A percentile compares a stretch with the other conserved stretches of the same genome.
phyloP scores from a whole-genome alignment of 73 alveolate genomes.

The Tetrahymena borealis region DNA sequence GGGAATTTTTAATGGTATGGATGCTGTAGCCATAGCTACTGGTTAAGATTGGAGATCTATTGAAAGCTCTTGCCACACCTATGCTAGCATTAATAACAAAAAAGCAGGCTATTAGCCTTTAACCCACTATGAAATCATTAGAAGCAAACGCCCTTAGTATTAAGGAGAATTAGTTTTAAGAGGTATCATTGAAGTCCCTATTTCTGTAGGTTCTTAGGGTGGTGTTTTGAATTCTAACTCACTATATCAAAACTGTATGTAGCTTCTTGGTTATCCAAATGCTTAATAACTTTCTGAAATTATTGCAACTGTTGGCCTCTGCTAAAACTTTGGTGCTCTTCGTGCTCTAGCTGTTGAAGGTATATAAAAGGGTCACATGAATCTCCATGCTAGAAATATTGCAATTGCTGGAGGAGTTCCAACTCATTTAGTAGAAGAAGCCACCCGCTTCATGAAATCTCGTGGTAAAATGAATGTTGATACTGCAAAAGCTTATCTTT shows the following conservation, averaged over 20 bases:
- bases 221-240: slow-evolving; percentile 91
- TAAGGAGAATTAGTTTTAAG: slow-evolving; percentile 49
- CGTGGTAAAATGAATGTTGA: slow-evolving; percentile 71
- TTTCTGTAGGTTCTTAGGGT: slow-evolving; percentile 94
- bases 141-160: slow-evolving; percentile 19
- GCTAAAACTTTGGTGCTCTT: slow-evolving; percentile 93
- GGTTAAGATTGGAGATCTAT: slow-evolving; percentile 98
- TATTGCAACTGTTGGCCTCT: slow-evolving; percentile 88
- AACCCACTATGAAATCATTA: slow-evolving; percentile 59
- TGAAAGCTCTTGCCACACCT: slow-evolving; percentile 92
- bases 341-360: slow-evolving; percentile 95
- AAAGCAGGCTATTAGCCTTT: slow-evolving; percentile 84
- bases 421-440: slow-evolving; percentile 77
- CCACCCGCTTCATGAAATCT: slow-evolving; percentile 83
- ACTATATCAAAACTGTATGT: slow-evolving; percentile 57
- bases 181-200: slow-evolving; percentile 87
- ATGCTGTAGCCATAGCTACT: slow-evolving; percentile 94
- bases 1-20: slow-evolving; percentile 98
- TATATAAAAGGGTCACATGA: slow-evolving; percentile 94
- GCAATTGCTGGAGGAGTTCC: slow-evolving; percentile 95
- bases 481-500: slow-evolving; percentile 78
- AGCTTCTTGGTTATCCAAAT: slow-evolving; percentile 76
- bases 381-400: slow-evolving; percentile 91
- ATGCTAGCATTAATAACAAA: slow-evolving; percentile 69
- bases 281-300: slow-evolving; percentile 76